phyloP scores from a whole-genome alignment of 1,139 yeast species.

The Suhomyces maxii region DNA sequence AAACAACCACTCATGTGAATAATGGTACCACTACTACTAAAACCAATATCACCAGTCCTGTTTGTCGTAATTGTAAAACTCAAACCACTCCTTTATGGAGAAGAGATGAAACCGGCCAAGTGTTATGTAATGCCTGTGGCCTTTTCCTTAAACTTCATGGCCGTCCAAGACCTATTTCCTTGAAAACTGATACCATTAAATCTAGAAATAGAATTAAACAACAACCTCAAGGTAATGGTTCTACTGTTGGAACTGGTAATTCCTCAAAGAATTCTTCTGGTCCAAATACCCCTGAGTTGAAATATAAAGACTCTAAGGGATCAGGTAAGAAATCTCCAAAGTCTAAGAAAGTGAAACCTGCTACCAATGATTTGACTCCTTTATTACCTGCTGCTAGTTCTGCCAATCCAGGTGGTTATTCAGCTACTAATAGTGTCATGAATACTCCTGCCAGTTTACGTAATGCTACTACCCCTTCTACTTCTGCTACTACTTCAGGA shows the following conservation, averaged over 20 bases:
- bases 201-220: constrained; percentile 80
- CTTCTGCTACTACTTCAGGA: constrained; percentile 6
- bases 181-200: constrained; percentile 90
- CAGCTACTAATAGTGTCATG: constrained; percentile 9
- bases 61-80: constrained; percentile 88
- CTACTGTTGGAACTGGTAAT: constrained; percentile 15
- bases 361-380: constrained; percentile 27
- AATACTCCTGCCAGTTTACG: constrained; percentile 7
- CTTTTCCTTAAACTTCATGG: constrained; percentile 88
- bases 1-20: constrained; percentile 37
- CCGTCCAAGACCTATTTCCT: constrained; percentile 84
- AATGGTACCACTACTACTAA: constrained; percentile 49
- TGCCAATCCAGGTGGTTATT: constrained; percentile 1
- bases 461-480: constrained; percentile 6
- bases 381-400: constrained; percentile 27
- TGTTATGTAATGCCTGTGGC: constrained; percentile 94
- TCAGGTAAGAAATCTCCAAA: constrained; percentile 35
- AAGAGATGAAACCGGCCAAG: constrained; percentile 90
- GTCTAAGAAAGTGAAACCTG: constrained; percentile 24
- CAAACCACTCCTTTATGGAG: constrained; percentile 95
- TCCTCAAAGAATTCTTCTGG: constrained; percentile 27
- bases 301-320: constrained; percentile 34
- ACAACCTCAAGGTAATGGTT: constrained; percentile 17
- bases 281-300: constrained; percentile 49
- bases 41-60: constrained; percentile 59